Evolutionary conservation across 1,284 basidiomycete genomes (phyloP).

Genomic region (Heterobasidion parviporum): DNA sequence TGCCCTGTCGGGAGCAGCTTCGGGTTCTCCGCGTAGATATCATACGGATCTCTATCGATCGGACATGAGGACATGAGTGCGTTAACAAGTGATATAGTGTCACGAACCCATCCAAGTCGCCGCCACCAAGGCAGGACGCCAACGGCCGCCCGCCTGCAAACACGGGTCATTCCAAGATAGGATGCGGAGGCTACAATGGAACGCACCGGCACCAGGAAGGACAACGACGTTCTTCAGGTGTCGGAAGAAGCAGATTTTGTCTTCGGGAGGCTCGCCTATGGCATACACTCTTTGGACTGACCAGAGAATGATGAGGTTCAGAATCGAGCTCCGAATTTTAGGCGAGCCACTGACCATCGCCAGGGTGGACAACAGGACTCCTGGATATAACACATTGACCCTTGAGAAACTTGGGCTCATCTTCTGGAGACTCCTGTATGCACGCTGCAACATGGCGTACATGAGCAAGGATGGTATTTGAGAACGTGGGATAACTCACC

Average conservation of each 20-base stretch:
- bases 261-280: constrained; percentile 59
- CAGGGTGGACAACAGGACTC: constrained; percentile 58
- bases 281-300: constrained; percentile 64
- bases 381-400: constrained; percentile 51
- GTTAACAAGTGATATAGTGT: constrained; percentile 4
- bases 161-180: not conserved
- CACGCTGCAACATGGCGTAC: constrained; percentile 32
- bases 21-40: constrained; percentile 28
- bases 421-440: constrained; percentile 35
- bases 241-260: constrained; percentile 48
- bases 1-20: constrained; percentile 42
- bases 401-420: constrained; percentile 39
- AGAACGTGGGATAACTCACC: constrained; percentile 26
- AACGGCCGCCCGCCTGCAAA: constrained; percentile 49
- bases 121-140: constrained; percentile 66
- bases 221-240: constrained; percentile 68
- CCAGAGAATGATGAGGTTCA: not conserved
- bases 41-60: constrained; percentile 24
- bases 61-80: not conserved
- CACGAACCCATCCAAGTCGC: constrained; percentile 66
- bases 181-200: not conserved
- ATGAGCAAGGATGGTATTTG: not conserved
- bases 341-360: constrained; percentile 38
- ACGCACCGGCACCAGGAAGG: constrained; percentile 53
- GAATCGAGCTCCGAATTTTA: not conserved